phyloP scores from a whole-genome alignment of 371 early-diverging fungal genomes.

The Lichtheimia ramosa region DNA sequence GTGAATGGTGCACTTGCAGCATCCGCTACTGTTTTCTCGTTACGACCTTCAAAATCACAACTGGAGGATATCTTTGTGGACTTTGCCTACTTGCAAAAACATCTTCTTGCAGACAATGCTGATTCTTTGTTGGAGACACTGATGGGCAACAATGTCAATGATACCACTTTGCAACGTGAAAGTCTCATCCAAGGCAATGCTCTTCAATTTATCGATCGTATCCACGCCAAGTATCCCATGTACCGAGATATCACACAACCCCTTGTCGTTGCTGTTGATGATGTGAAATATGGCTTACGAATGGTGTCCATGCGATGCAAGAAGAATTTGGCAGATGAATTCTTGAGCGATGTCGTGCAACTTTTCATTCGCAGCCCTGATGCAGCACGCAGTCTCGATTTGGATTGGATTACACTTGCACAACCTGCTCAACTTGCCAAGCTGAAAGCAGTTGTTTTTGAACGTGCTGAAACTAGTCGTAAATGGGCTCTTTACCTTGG shows the following conservation, averaged over 20 bases:
- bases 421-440: slow-evolving; percentile 39
- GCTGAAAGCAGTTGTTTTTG: slow-evolving; percentile 55
- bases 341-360: slow-evolving; percentile 43
- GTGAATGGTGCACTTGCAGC: slow-evolving; percentile 34
- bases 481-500: slow-evolving; percentile 69
- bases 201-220: slow-evolving; percentile 66
- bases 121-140: slow-evolving; percentile 46
- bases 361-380: slow-evolving; percentile 48
- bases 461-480: slow-evolving; percentile 46
- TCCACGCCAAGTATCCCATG: slow-evolving; percentile 55
- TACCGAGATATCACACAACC: slow-evolving; percentile 84
- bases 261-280: slow-evolving; percentile 65
- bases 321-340: slow-evolving; percentile 26
- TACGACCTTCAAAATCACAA: slow-evolving; percentile 73
- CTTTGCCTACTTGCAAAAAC: slow-evolving; percentile 66
- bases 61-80: slow-evolving; percentile 77
- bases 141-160: slow-evolving; percentile 17
- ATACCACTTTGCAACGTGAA: slow-evolving; percentile 55
- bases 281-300: slow-evolving; percentile 79
- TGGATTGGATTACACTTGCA: slow-evolving; percentile 51
- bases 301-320: slow-evolving; percentile 44
- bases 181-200: slow-evolving; percentile 72
- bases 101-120: slow-evolving; percentile 60
- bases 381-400: slow-evolving; percentile 32
- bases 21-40: slow-evolving; percentile 52